Evolutionary conservation across 2,329 filamentous ascomycete genomes (phyloP), one percentile per base, ranked within the genome.

Genomic region (Cyphellophora attinorum): DNA sequence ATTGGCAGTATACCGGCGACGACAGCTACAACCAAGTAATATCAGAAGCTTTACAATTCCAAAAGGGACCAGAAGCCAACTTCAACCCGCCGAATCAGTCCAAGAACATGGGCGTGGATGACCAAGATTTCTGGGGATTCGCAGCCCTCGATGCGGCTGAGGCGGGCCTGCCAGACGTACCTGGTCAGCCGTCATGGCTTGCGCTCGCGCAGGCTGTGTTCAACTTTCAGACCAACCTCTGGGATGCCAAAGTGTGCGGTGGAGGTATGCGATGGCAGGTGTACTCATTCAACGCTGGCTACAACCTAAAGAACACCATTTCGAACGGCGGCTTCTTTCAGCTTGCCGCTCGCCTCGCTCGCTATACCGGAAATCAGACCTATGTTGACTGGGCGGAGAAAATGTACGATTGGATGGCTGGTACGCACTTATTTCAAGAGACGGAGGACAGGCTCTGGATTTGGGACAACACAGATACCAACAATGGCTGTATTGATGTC

Each of bases 191-290:
- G 2, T 74, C 79, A 41, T 93, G 81, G 80, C 65, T 88, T 6
- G 73, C 79, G 8, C 66, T 89, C 18, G 78, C 71, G 1, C 79
- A 84, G 55, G 79, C 77, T 10, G 79, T 85, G 5, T 91, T 86
- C 58, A 85, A 88, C 61, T 74, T 79, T 38, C 84, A 84, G 52
- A 72, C 72, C 2, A 58, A 57, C 11, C 71, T 83, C 14, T 88
- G 82, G 79, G 78, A 88, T 45, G 60, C 57, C 10, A 51, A 59
- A 1, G 65, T 62, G 2, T 91, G 85, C 57, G 64, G 60, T 29
- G 85, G 85, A 31, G 85, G 85, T 6, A 60, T 93, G 44, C 72
- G 79, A 41, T 93, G 85, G 85, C 84, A 91, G 59, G 81, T 91
- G 38, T 86, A 62, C 49, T 55, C 59, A 5, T 68, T 67, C 54